phyloP scores from a whole-genome alignment of 192 early-diverging fungal genomes.

The Mortierella alpina region DNA sequence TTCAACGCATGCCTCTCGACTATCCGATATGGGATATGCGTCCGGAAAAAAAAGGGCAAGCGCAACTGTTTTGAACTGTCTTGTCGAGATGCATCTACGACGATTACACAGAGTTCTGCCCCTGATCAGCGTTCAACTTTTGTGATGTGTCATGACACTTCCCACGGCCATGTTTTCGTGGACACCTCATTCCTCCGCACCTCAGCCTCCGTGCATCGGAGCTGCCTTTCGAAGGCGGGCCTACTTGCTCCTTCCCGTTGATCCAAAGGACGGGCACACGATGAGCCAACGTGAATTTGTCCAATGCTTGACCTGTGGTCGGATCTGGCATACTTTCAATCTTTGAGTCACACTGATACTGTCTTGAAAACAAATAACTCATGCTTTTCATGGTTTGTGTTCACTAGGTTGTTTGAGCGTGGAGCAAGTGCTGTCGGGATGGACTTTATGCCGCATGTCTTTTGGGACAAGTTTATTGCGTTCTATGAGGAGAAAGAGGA shows the following conservation, averaged over 20 bases:
- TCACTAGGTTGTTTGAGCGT: conserved; percentile 73
- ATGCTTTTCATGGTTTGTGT: not conserved
- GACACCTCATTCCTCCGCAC: too few relatives aligned
- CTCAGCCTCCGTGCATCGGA: too few relatives aligned
- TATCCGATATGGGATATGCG: too few relatives aligned
- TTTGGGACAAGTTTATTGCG: conserved; percentile 71
- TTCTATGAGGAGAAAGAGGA: conserved; percentile 63
- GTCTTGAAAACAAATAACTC: not conserved
- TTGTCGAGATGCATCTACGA: not conserved
- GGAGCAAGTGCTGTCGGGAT: conserved; percentile 69
- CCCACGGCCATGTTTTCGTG: too few relatives aligned
- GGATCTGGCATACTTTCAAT: not conserved
- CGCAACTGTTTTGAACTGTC: conserved; percentile 15
- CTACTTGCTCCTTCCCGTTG: not conserved
- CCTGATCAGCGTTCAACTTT: conserved; percentile 12
- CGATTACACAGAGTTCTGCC: not conserved
- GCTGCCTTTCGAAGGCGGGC: too few relatives aligned
- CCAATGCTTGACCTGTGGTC: not conserved
- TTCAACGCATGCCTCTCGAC: too few relatives aligned
- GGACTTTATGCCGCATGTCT: conserved; percentile 76
- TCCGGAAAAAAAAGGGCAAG: conserved; percentile 26
- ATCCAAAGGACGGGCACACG: conserved; percentile 15
- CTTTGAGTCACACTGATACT: not conserved
- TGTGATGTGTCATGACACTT: too few relatives aligned
- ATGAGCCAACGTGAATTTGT: conserved; percentile 8